phyloP scores from a whole-genome alignment of 1,139 yeast species.

The Pichia sp. region DNA sequence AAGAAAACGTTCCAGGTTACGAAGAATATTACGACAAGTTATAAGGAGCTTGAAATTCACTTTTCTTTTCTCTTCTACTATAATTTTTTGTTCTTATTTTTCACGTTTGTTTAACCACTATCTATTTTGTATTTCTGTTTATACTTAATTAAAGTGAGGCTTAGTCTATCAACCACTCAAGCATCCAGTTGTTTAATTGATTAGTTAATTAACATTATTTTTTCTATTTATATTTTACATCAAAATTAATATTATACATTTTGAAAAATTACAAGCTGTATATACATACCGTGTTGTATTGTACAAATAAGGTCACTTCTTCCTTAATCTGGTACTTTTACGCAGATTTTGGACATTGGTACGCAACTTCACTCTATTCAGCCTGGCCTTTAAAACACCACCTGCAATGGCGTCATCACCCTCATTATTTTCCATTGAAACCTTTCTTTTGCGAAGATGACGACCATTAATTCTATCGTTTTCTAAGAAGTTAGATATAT shows the following conservation, averaged over 20 bases:
- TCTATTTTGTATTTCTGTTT: constrained; percentile 13
- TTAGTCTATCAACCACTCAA: not conserved
- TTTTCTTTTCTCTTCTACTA: not conserved
- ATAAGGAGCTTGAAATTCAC: constrained; percentile 44
- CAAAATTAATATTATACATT: not conserved
- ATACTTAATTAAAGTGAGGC: constrained; percentile 4
- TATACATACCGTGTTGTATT: not conserved
- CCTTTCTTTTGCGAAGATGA: constrained; percentile 9
- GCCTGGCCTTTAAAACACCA: constrained; percentile 11
- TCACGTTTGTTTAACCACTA: not conserved
- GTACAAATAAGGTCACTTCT: not conserved
- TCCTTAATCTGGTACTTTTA: constrained; percentile 2
- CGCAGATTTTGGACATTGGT: constrained; percentile 12
- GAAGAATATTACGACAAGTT: constrained; percentile 99
- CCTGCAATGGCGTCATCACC: not conserved
- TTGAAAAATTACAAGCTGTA: not conserved
- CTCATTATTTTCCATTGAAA: not conserved
- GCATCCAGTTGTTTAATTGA: not conserved
- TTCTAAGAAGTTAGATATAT: constrained; percentile 5
- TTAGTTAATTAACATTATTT: not conserved
- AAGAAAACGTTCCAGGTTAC: constrained; percentile 97
- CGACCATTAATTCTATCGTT: not conserved
- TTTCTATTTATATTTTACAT: not conserved
- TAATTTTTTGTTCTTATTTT: constrained; percentile 2
- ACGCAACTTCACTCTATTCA: constrained; percentile 15